Evolutionary conservation across 192 early-diverging fungal species (phyloP), one percentile per base, ranked within the genome.

Genomic region (Backusella psychrophila): DNA sequence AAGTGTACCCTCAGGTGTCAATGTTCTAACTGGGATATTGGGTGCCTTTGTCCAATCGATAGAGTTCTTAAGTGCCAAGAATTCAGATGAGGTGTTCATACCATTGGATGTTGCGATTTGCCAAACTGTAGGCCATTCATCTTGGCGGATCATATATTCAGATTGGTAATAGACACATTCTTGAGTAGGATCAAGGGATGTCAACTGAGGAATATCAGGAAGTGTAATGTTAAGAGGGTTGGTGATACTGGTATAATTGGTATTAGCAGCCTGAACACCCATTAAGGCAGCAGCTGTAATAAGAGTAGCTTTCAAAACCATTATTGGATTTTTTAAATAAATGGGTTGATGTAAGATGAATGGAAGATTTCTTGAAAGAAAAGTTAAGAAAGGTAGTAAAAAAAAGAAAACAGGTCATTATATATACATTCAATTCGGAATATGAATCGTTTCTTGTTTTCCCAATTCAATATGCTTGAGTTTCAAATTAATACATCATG

Each of bases 1-100:
- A 38, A 78, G 69, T 73, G 78, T 76, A 9, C 70, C 70, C 17
- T 68, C 52, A 23, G 80, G 39, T 36, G 66, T 63, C 6, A 71
- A 26, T 21, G 44, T 82, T 56, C 69, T 71, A 31, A 82, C 56
- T 7, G 78, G 66, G 44, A 80, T 73, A 7, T 69, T 72, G 65
- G 84, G 84, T 21, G 77, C 84, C 15, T 77, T 76, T 36, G 72
- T 77, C 46, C 80, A 69, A 72, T 84, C 83, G 53, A 84, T 81
- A 66, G 80, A 77, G 72, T 81, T 79, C 68, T 79, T 75, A 69
- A 80, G 76, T 12, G 74, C 73, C 66, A 66, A 44, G 44, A 81
- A 80, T 35, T 84, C 75, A 26, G 77, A 39, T 15, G 83, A 81
- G 44, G 73, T 77, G 69, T 67, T 68, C 59, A 68, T 75, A 39